phyloP scores from a whole-genome alignment of 2,329 filamentous ascomycete species.

The Blastomyces silverae region DNA sequence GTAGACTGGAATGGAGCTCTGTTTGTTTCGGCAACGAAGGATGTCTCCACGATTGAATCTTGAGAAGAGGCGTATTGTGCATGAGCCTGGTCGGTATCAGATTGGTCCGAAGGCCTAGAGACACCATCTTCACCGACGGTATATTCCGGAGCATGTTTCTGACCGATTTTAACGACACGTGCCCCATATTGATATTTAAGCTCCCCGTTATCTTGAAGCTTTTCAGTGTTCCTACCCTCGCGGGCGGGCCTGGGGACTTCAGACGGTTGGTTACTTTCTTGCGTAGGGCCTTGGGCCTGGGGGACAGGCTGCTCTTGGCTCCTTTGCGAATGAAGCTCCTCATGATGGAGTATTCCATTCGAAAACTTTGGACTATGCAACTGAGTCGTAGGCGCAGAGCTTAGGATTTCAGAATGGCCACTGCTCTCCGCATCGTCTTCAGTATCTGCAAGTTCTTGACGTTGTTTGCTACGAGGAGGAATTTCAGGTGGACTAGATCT shows the following conservation, averaged over 20 bases:
- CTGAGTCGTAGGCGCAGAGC: not conserved
- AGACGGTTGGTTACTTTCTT: not conserved
- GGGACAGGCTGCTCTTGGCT: not conserved
- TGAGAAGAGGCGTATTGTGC: not conserved
- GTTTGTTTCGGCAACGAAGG: constrained; percentile 19
- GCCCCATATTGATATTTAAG: not conserved
- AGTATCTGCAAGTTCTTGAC: not conserved
- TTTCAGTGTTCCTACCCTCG: not conserved
- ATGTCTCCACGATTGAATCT: constrained; percentile 20
- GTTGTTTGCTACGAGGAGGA: constrained; percentile 13
- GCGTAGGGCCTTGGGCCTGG: not conserved
- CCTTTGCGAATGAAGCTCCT: not conserved
- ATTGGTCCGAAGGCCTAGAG: constrained; percentile 2
- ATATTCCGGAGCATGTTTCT: not conserved
- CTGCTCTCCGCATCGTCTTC: constrained; percentile 3
- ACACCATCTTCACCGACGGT: not conserved
- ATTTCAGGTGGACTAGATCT: constrained; percentile 15
- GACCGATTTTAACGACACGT: not conserved
- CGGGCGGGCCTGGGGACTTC: not conserved
- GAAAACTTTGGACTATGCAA: not conserved
- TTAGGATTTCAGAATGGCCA: constrained; percentile 6
- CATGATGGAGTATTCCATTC: not conserved
- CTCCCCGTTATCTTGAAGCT: not conserved
- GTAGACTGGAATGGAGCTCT: constrained; percentile 15
- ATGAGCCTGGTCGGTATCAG: not conserved